phyloP scores from a whole-genome alignment of 192 early-diverging fungal species.

The Coemansia sp. region DNA sequence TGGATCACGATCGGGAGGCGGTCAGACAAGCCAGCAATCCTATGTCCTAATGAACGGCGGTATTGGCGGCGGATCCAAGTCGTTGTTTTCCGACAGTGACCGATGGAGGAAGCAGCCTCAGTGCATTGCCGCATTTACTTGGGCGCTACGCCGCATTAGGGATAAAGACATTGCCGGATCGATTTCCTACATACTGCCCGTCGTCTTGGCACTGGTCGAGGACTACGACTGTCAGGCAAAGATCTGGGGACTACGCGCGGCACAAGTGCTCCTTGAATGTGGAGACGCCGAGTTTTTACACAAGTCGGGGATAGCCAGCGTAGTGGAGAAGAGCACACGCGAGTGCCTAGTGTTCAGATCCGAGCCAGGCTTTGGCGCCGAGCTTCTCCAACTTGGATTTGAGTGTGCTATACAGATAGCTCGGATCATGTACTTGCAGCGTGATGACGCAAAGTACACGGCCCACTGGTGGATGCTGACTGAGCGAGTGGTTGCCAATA shows the following conservation, averaged over 20 bases:
- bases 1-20: conserved; percentile 6
- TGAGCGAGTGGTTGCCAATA: conserved; percentile 29
- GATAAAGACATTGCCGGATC: conserved; percentile 7
- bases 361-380: conserved; percentile 14
- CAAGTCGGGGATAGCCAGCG: conserved; percentile 34
- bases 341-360: conserved; percentile 26
- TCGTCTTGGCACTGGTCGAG: conserved; percentile 35
- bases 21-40: not conserved
- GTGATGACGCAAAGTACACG: conserved; percentile 13
- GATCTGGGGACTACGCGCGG: conserved; percentile 28
- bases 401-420: conserved; percentile 7
- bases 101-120: conserved; percentile 32
- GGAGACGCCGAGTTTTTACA: conserved; percentile 23
- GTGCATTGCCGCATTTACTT: conserved; percentile 33
- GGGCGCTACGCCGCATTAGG: conserved; percentile 23
- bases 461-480: conserved; percentile 31
- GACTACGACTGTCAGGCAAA: conserved; percentile 32
- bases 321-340: conserved; percentile 27
- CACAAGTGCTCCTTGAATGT: conserved; percentile 10
- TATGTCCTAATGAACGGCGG: conserved; percentile 14
- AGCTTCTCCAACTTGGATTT: conserved; percentile 27
- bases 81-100: conserved; percentile 2
- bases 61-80: not conserved
- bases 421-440: conserved; percentile 8
- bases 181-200: conserved; percentile 37